A percentile compares a stretch with the other conserved stretches of the same genome.
These are phyloP conservation scores for Penicillium carneum DNA, from an alignment of 2,329 filamentous ascomycete genomes.

Conservation along the genomic window DNA sequence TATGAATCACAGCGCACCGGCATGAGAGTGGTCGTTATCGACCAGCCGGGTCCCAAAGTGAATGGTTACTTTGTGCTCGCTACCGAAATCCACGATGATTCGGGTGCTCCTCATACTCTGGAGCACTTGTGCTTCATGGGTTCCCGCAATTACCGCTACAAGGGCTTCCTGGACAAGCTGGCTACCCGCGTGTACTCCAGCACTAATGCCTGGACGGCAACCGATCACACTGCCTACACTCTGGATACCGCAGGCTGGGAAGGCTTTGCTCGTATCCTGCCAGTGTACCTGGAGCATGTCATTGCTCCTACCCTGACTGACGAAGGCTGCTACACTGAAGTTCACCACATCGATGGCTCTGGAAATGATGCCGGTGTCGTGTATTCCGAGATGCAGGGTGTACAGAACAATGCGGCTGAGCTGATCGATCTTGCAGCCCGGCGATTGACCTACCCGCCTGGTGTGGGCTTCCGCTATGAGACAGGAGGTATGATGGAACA, in stretches of 20 bases:
- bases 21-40: constrained; percentile 90
- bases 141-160: constrained; percentile 91
- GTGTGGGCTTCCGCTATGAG: constrained; percentile 92
- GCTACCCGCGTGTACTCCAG: constrained; percentile 90
- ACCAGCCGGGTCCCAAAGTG: constrained; percentile 92
- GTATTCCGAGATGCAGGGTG: constrained; percentile 98
- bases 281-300: constrained; percentile 93
- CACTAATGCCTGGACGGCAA: constrained; percentile 97
- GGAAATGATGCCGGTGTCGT: constrained; percentile 96
- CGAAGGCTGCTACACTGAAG: constrained; percentile 90
- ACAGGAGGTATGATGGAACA: constrained; percentile 98
- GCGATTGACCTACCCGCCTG: constrained; percentile 82
- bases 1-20: constrained; percentile 95
- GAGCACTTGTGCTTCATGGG: constrained; percentile 88
- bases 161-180: constrained; percentile 91
- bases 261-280: constrained; percentile 91
- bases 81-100: constrained; percentile 97
- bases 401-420: constrained; percentile 82
- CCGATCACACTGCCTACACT: constrained; percentile 94
- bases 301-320: constrained; percentile 91
- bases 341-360: constrained; percentile 91
- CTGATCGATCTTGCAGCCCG: constrained; percentile 86
- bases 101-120: constrained; percentile 86
- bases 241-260: constrained; percentile 96
- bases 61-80: constrained; percentile 93